Conservation (phyloP, 805 yeast genomes). For the Wickerhamomyces silvicola region DNA sequence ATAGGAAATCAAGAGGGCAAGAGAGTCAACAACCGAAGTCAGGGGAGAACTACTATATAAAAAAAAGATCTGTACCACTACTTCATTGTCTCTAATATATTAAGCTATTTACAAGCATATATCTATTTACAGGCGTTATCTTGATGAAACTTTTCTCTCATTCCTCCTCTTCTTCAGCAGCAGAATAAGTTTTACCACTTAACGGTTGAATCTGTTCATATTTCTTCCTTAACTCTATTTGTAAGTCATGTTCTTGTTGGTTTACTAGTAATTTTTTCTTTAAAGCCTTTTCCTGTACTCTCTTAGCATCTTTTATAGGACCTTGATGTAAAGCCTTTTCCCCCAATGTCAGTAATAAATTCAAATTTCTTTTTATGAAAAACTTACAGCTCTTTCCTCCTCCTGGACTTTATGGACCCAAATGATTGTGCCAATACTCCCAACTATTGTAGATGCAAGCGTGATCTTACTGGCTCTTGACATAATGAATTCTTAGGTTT, state of each 20-base stretch:
- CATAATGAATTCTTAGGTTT: constrained; percentile 38
- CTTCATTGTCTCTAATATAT: too few relatives aligned
- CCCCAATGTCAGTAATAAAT: constrained; percentile 6
- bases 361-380: neutral
- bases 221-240: constrained; percentile 51
- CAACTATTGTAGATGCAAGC: constrained; percentile 47
- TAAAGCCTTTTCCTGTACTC: constrained; percentile 30
- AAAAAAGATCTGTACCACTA: too few relatives aligned
- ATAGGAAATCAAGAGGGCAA: too few relatives aligned
- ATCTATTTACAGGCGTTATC: too few relatives aligned
- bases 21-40: too few relatives aligned
- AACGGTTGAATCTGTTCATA: constrained; percentile 60
- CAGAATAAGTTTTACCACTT: constrained; percentile 41
- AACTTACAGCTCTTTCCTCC: constrained; percentile 53
- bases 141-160: neutral
- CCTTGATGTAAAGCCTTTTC: constrained; percentile 66
- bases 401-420: constrained; percentile 70
- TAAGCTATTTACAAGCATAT: too few relatives aligned
- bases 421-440: constrained; percentile 53
- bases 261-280: constrained; percentile 34
- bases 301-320: constrained; percentile 74
- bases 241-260: constrained; percentile 59
- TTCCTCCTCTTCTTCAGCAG: constrained; percentile 13
- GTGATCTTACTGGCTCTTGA: constrained; percentile 77
- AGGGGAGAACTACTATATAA: too few relatives aligned